Percentiles rank a stretch among this genome's conserved stretches.
Evolutionary conservation across 2,329 filamentous ascomycete species (phyloP).

Genomic region (Apiospora pterosperma): DNA sequence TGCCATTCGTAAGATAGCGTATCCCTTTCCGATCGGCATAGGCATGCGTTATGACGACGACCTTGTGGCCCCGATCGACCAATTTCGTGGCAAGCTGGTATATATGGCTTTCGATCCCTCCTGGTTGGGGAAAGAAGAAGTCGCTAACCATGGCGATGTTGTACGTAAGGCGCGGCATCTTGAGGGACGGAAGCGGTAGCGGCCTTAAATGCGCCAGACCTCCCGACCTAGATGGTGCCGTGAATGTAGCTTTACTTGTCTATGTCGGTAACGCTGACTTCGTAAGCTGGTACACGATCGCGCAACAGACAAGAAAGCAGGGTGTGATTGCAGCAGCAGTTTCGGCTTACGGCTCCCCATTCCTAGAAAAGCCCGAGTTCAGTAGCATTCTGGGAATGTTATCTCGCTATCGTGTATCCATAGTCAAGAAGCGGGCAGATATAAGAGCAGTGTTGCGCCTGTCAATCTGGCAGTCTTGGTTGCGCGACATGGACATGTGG

Average conservation of each 20-base stretch:
- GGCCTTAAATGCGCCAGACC: neutral
- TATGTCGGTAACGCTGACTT: neutral
- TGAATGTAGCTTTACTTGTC: neutral
- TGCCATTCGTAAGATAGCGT: slow-evolving; percentile 91
- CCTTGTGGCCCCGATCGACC: slow-evolving; percentile 95
- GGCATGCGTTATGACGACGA: slow-evolving; percentile 94
- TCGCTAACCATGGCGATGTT: slow-evolving; percentile 93
- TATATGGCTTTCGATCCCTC: slow-evolving; percentile 96
- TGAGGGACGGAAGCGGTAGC: slow-evolving; percentile 15
- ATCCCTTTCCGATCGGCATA: slow-evolving; percentile 89
- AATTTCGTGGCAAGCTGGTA: slow-evolving; percentile 97
- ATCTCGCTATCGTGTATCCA: too few relatives aligned
- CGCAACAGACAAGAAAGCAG: neutral
- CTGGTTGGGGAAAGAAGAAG: slow-evolving; percentile 98
- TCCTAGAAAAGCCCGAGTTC: neutral
- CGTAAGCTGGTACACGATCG: neutral
- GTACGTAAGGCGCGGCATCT: slow-evolving; percentile 55
- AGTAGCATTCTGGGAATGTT: neutral
- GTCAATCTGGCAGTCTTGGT: neutral
- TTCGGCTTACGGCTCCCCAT: neutral
- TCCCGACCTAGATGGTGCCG: neutral
- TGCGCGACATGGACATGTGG: neutral
- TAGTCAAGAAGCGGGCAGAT: neutral
- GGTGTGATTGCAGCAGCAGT: neutral
- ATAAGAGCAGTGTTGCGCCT: neutral